Base-by-base conservation (phyloP, 2,329 filamentous ascomycete species). In the Neofusicoccum kwambonambiense region DNA sequence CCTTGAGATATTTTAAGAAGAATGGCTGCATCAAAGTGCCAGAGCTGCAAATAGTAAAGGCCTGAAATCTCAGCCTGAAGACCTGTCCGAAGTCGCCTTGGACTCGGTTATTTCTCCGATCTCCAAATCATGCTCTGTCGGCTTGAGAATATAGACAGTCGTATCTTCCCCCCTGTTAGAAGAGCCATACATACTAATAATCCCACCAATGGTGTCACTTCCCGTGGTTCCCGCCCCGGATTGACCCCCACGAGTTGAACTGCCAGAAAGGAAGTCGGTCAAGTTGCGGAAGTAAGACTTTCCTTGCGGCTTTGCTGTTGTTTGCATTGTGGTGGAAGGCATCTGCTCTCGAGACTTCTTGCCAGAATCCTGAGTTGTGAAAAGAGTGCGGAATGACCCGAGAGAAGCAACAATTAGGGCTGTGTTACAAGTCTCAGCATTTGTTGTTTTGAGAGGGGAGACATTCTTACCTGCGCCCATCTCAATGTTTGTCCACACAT, bases 401-500 rank as follows among this genome's bases (percentile, higher is more conserved):
- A 58, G 54, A 8, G 4, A 44, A 1, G 22, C 54, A 4, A 58
- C 54, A 4, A 44, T 44, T 4, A 58, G 39, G 22, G 39, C 54
- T 58, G 22, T 13, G 27, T 35, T 15, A 15, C 17, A 22, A 7
- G 44, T 19, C 44, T 31, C 6, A 31, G 27, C 27, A 5, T 31
- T 31, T 31, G 27, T 31, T 31, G 27, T 31, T 31, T 31, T 31
- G 27, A 31, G 27, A 31, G 27, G 4, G 27, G 22, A 31, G 11
- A 22, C 19, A 22, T 58, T n/a, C 39, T 31, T 66, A 69, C 68
- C 68, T 17, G 63, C 41, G 31, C 8, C 52, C 2, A 34, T 34
- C n/a, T 68, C 68, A 19, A 68, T 65, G 13, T 54, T 41, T 42
- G 41, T 67, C 68, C 68, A 69, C 47, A 65, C 42, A 49, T 68